A percentile compares a stretch with the other conserved stretches of the same genome.
These are phyloP conservation scores for Trametes sp. DNA, from an alignment of 1,284 basidiomycete species.

Conservation along the genomic window DNA sequence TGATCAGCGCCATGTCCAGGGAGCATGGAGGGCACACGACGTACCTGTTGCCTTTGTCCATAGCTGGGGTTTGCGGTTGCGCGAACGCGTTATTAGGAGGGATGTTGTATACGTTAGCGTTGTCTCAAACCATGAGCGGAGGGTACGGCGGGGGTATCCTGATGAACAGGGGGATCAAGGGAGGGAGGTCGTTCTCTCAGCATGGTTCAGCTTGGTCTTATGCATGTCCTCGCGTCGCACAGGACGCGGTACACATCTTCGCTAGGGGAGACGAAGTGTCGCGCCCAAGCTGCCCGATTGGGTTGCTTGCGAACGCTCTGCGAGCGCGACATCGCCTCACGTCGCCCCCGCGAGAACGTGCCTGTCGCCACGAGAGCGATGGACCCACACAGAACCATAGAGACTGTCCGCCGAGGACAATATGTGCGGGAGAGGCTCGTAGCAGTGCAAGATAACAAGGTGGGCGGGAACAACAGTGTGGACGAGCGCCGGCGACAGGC, in stretches of 20 bases:
- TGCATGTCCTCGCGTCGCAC: neutral
- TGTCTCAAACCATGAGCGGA: neutral
- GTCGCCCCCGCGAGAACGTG: constrained; percentile 1
- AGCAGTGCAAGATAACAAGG: constrained; percentile 9
- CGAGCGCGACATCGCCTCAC: neutral
- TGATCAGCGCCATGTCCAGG: neutral
- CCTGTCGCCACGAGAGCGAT: constrained; percentile 12
- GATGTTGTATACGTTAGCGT: neutral
- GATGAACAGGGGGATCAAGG: constrained; percentile 8
- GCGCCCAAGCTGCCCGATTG: constrained; percentile 16
- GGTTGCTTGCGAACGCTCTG: constrained; percentile 8
- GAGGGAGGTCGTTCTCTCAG: neutral
- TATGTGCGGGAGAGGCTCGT: neutral
- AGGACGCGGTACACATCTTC: neutral
- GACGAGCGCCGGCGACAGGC: neutral
- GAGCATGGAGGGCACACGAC: neutral
- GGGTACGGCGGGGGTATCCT: neutral
- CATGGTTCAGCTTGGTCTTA: neutral
- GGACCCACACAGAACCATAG: constrained; percentile 11
- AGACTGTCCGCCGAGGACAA: constrained; percentile 8
- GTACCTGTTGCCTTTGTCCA: neutral
- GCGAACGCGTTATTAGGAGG: neutral
- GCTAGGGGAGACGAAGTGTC: constrained; percentile 1
- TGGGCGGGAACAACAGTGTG: constrained; percentile 1
- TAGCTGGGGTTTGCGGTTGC: neutral